Evolutionary conservation across 2,329 filamentous ascomycete species (phyloP).

Genomic region (Chaetomiaceae sp.): DNA sequence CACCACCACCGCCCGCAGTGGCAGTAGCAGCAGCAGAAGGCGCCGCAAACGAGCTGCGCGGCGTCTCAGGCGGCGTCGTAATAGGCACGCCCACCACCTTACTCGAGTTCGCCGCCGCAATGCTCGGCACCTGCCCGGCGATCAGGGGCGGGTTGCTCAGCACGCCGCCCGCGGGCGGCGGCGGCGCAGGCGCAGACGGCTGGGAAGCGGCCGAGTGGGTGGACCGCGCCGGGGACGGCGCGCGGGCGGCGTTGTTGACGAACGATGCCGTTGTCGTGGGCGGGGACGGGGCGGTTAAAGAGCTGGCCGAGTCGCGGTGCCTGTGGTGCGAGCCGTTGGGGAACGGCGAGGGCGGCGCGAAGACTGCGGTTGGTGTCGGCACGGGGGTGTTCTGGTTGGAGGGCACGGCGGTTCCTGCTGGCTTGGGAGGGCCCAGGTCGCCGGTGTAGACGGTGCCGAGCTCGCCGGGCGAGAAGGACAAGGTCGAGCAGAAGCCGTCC

Average conservation of each 20-base stretch:
- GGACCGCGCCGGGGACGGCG: conserved; percentile 75
- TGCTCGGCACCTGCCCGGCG: conserved; percentile 67
- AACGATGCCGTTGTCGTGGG: conserved; percentile 46
- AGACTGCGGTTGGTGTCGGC: conserved; percentile 62
- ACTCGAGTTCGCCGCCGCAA: conserved; percentile 66
- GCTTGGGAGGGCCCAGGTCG: conserved; percentile 50
- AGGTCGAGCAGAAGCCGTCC: conserved; percentile 90
- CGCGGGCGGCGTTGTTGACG: conserved; percentile 56
- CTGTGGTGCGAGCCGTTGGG: conserved; percentile 43
- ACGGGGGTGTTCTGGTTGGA: conserved; percentile 62
- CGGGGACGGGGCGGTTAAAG: conserved; percentile 54
- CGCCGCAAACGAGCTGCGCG: conserved; percentile 54
- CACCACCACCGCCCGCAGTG: too few relatives aligned
- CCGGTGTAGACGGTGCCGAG: conserved; percentile 75
- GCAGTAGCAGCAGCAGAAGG: too few relatives aligned
- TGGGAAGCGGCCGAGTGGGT: conserved; percentile 72
- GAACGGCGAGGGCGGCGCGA: conserved; percentile 56
- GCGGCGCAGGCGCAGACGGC: too few relatives aligned
- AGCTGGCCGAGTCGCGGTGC: conserved; percentile 52
- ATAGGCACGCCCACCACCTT: conserved; percentile 62
- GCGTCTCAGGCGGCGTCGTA: conserved; percentile 87
- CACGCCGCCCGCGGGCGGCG: conserved; percentile 48
- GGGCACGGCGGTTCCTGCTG: conserved; percentile 34
- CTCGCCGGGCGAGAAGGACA: conserved; percentile 79
- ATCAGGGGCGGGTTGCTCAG: conserved; percentile 75